Conservation (phyloP, 2,329 filamentous ascomycete species). For the Aspergillus bombycis region DNA sequence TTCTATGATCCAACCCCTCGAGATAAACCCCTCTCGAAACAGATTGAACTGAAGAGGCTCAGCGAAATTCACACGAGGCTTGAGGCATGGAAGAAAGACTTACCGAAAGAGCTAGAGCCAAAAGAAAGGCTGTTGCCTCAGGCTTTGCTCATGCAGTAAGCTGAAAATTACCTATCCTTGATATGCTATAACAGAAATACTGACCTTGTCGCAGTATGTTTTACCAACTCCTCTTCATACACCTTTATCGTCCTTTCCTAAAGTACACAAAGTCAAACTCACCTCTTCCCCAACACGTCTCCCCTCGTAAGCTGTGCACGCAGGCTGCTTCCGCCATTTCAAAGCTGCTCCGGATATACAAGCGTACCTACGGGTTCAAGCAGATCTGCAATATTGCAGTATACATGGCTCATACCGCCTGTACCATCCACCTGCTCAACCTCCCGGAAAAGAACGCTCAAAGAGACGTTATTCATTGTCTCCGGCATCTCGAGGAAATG, state of each 20-base stretch:
- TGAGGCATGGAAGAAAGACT: slow-evolving; percentile 82
- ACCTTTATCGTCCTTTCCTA: slow-evolving; percentile 91
- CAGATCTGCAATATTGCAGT: slow-evolving; percentile 97
- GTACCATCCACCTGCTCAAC: slow-evolving; percentile 91
- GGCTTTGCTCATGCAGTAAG: slow-evolving; percentile 84
- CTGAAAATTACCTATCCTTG: background rate
- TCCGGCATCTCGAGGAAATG: slow-evolving; percentile 93
- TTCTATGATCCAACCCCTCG: slow-evolving; percentile 82
- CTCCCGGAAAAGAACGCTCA: slow-evolving; percentile 88
- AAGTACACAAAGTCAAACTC: slow-evolving; percentile 83
- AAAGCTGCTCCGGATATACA: slow-evolving; percentile 92
- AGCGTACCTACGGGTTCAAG: slow-evolving; percentile 83
- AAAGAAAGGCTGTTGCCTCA: slow-evolving; percentile 88
- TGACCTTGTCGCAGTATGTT: slow-evolving; percentile 73
- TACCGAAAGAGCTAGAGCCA: slow-evolving; percentile 85
- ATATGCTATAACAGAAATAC: background rate
- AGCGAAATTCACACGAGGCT: slow-evolving; percentile 88
- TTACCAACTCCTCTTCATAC: slow-evolving; percentile 92
- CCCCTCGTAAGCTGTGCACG: slow-evolving; percentile 86
- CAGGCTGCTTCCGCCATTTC: slow-evolving; percentile 88
- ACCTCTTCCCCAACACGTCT: slow-evolving; percentile 82
- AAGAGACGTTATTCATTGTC: slow-evolving; percentile 85
- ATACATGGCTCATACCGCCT: slow-evolving; percentile 92
- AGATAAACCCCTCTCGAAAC: slow-evolving; percentile 69
- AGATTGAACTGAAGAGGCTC: slow-evolving; percentile 85